Evolutionary conservation across 163 green algal genomes (phyloP).

Genomic region (Chlamydomonas reinhardtii): DNA sequence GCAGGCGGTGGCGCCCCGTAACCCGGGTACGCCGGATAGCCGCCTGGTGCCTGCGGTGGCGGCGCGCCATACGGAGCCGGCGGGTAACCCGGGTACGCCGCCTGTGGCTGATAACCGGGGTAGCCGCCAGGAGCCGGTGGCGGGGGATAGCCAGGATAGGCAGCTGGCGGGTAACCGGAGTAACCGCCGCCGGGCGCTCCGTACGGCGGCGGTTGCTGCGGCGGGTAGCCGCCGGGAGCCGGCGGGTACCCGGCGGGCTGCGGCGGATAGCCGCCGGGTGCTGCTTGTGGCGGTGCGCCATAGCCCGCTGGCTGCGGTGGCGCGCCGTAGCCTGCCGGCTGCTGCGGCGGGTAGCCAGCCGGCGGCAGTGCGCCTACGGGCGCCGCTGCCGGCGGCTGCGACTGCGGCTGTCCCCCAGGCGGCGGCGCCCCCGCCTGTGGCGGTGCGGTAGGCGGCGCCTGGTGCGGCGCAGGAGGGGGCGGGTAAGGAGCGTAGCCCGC

Average conservation of each 20-base stretch:
- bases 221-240: no score
- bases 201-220: neutral
- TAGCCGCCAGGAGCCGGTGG: no score
- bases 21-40: no score
- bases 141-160: no score
- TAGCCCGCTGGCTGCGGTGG: neutral
- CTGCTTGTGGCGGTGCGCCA: neutral
- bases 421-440: neutral
- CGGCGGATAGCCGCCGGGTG: no score
- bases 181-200: no score
- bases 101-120: no score
- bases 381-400: neutral
- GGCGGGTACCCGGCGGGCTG: neutral
- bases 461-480: neutral
- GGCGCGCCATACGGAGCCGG: neutral
- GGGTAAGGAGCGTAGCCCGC: neutral
- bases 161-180: no score
- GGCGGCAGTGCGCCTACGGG: no score
- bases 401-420: neutral
- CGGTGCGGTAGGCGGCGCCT: neutral
- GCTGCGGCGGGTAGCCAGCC: no score
- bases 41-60: neutral
- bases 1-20: neutral
- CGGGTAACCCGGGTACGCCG: neutral
- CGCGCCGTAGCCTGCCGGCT: neutral